These are phyloP conservation scores for Suillus decipiens DNA, from an alignment of 768 basidiomycete species.

Conservation along the genomic window DNA sequence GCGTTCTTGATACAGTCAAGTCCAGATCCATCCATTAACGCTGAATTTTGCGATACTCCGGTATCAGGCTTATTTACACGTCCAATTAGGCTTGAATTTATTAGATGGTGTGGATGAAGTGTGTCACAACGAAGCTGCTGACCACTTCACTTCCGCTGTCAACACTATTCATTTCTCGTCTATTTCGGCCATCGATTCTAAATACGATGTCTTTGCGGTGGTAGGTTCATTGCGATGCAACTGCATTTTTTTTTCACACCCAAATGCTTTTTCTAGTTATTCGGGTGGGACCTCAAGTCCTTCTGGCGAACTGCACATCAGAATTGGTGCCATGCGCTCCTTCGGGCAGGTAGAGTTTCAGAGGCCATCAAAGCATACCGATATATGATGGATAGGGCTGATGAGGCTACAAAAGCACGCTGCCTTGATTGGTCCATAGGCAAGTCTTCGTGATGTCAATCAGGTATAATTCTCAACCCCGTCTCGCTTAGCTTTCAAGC, in stretches of 20 bases:
- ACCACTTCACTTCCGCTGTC: neutral
- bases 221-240: neutral
- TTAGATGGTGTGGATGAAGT: no score
- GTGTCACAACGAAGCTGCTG: neutral
- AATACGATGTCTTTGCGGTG: neutral
- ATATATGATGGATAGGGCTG: neutral
- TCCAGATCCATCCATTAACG: no score
- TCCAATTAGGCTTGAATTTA: neutral
- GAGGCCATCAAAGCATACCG: neutral
- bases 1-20: neutral
- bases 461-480: neutral
- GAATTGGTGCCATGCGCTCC: neutral
- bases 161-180: neutral
- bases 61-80: neutral
- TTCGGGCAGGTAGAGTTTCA: neutral
- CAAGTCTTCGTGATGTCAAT: neutral
- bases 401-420: neutral
- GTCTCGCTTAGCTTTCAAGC: neutral
- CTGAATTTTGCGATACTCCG: neutral
- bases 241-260: neutral
- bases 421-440: neutral
- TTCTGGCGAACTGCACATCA: neutral
- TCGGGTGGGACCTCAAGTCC: neutral
- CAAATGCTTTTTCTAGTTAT: neutral
- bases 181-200: neutral